These are phyloP conservation scores for Monascus purpureus DNA, from an alignment of 495 filamentous ascomycete species.

Conservation along the genomic window DNA sequence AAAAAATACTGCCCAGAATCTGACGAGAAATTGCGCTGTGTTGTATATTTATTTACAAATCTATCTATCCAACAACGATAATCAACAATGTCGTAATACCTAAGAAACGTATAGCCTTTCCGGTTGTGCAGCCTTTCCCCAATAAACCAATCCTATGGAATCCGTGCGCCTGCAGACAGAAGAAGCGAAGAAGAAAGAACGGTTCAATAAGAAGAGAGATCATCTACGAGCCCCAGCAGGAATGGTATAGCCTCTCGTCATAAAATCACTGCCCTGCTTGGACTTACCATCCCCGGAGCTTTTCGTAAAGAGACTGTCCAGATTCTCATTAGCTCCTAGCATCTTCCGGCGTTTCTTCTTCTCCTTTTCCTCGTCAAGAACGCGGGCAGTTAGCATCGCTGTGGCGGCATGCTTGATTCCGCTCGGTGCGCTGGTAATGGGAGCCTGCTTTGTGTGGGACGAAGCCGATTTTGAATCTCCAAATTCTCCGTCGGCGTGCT, in stretches of 20 bases:
- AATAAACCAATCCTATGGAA: too few relatives aligned
- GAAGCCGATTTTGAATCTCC: constrained; percentile 3
- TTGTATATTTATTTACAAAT: constrained; percentile 5
- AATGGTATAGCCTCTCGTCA: constrained; percentile 62
- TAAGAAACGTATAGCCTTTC: too few relatives aligned
- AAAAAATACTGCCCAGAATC: neutral
- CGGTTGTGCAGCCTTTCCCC: too few relatives aligned
- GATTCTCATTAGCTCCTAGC: constrained; percentile 46
- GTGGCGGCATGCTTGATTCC: constrained; percentile 80
- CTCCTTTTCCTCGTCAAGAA: constrained; percentile 73
- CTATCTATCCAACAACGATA: constrained; percentile 2
- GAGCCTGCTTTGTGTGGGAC: constrained; percentile 4
- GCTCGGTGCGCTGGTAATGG: constrained; percentile 19
- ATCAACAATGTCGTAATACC: too few relatives aligned
- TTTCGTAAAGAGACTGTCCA: constrained; percentile 56
- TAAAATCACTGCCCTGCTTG: too few relatives aligned
- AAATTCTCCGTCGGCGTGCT: constrained; percentile 26
- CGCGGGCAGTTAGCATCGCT: constrained; percentile 68
- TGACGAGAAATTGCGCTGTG: neutral
- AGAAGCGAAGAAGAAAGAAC: constrained; percentile 1
- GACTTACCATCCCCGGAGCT: constrained; percentile 30
- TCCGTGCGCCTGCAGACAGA: too few relatives aligned
- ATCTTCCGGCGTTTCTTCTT: constrained; percentile 68
- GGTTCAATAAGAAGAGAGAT: constrained; percentile 2
- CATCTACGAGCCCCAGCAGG: constrained; percentile 27